phyloP scores from a whole-genome alignment of 345 rosid species.

The Murraya koenigii region DNA sequence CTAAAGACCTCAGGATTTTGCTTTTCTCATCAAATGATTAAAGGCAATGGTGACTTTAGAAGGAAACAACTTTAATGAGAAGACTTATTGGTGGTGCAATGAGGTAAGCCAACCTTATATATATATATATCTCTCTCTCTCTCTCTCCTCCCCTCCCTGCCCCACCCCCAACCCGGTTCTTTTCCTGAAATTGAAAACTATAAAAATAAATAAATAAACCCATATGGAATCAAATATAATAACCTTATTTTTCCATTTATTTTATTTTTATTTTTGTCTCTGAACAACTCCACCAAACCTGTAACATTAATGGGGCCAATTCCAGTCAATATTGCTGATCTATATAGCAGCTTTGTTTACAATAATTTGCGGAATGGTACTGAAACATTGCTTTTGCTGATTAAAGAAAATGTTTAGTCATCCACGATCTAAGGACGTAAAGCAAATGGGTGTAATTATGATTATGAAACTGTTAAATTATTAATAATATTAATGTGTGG shows the following conservation, averaged over 20 bases:
- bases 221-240: not conserved
- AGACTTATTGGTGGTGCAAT: slow-evolving; percentile 24
- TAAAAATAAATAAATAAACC: no score
- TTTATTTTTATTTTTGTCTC: not conserved
- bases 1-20: slow-evolving; percentile 1
- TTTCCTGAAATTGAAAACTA: no score
- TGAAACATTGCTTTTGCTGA: not conserved
- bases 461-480: not conserved
- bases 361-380: not conserved
- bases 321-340: slow-evolving; percentile 5
- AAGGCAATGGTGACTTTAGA: slow-evolving; percentile 36
- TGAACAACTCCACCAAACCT: slow-evolving; percentile 18
- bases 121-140: no score
- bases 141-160: not conserved
- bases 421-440: not conserved
- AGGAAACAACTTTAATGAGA: slow-evolving; percentile 38
- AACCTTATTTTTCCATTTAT: not conserved
- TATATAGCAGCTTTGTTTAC: not conserved
- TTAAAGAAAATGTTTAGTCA: not conserved
- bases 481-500: not conserved
- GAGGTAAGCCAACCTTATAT: slow-evolving; percentile 21
- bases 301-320: slow-evolving; percentile 18
- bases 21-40: slow-evolving; percentile 27
- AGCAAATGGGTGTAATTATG: slow-evolving; percentile 8
- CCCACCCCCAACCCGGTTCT: no score